Conservation (phyloP, 2,329 filamentous ascomycete genomes). For the Cladosporium velox region DNA sequence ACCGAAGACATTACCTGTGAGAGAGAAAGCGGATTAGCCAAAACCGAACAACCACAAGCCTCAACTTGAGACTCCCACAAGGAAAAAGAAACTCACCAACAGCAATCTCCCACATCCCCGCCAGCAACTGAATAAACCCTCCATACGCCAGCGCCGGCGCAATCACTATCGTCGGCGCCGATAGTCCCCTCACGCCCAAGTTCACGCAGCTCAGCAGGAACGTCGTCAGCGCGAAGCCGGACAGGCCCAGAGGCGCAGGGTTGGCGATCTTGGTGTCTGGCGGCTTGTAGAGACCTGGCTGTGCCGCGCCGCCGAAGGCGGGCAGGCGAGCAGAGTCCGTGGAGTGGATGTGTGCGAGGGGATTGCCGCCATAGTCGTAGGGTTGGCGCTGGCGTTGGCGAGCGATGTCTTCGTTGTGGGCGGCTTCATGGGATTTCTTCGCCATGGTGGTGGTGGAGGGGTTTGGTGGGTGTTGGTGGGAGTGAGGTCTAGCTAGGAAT, state of each 20-base stretch:
- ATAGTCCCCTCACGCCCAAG: conserved; percentile 63
- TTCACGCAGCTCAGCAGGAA: conserved; percentile 78
- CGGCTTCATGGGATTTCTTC: not conserved
- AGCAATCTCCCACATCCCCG: conserved; percentile 91
- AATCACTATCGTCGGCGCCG: conserved; percentile 66
- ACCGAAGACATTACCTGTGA: conserved; percentile 72
- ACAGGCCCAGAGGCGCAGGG: conserved; percentile 74
- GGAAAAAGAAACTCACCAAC: conserved; percentile 47
- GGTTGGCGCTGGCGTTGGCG: not conserved
- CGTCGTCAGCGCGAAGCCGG: conserved; percentile 78
- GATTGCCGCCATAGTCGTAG: conserved; percentile 54
- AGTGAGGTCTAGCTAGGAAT: not conserved
- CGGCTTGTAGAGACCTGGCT: conserved; percentile 48
- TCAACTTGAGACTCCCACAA: not conserved
- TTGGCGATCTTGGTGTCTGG: conserved; percentile 63
- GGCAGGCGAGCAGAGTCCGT: conserved; percentile 50
- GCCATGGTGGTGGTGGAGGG: not conserved
- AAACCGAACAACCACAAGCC: not conserved
- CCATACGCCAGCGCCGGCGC: conserved; percentile 73
- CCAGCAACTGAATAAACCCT: conserved; percentile 74
- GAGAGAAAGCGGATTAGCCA: not conserved
- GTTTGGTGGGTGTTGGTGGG: not conserved
- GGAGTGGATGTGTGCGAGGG: conserved; percentile 52
- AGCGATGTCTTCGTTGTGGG: conserved; percentile 34
- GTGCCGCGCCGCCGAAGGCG: conserved; percentile 55